These are phyloP conservation scores for Fusarium equiseti DNA, from an alignment of 2,329 filamentous ascomycete species.

Conservation along the genomic window DNA sequence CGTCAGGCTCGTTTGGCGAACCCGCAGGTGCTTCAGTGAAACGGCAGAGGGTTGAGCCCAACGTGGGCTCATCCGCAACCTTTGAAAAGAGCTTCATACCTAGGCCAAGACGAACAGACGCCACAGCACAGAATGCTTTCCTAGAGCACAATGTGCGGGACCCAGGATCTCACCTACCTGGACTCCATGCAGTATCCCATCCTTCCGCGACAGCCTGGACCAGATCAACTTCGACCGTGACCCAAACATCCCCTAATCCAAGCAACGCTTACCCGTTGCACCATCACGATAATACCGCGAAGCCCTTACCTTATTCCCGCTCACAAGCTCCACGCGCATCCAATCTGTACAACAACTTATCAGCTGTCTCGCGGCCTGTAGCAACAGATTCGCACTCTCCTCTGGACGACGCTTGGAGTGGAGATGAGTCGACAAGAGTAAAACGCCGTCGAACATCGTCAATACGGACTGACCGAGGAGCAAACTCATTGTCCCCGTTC, in stretches of 20 bases:
- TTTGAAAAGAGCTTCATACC: neutral
- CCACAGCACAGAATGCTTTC: neutral
- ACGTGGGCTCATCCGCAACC: too few species aligned
- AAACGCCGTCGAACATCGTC: constrained; percentile 37
- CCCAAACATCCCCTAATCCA: neutral
- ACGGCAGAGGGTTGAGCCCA: constrained; percentile 8
- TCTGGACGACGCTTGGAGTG: neutral
- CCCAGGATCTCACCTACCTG: neutral
- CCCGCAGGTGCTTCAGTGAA: constrained; percentile 1
- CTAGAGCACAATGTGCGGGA: neutral
- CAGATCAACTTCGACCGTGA: neutral
- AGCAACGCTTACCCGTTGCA: neutral
- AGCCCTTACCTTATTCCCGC: constrained; percentile 2
- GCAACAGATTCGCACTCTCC: constrained; percentile 4
- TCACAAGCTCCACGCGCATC: constrained; percentile 1
- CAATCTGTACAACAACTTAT: constrained; percentile 12
- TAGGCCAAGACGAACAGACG: neutral
- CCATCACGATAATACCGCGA: neutral
- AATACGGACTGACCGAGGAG: constrained; percentile 20
- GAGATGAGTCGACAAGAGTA: constrained; percentile 1
- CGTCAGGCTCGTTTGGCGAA: neutral
- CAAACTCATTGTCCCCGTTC: constrained; percentile 37
- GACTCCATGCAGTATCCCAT: neutral
- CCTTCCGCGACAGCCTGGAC: neutral
- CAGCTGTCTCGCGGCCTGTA: constrained; percentile 4